phyloP scores from a whole-genome alignment of 2,329 filamentous ascomycete genomes.

The Colletotrichum tamarilloi region DNA sequence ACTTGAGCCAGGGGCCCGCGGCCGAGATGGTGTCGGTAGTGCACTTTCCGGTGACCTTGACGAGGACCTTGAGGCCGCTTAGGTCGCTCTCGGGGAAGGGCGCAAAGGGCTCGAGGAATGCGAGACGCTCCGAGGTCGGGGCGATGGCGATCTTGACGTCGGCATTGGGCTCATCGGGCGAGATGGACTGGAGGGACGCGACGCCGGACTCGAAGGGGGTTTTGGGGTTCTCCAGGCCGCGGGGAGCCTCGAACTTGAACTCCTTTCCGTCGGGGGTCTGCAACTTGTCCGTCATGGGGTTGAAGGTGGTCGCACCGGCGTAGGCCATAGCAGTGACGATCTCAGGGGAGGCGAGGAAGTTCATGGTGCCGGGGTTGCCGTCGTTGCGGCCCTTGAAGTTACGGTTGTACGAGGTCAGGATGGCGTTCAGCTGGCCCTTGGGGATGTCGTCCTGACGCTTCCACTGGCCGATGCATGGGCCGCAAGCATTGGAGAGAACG shows the following conservation, averaged over 20 bases:
- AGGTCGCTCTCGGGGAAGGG: constrained; percentile 85
- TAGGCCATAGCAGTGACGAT: constrained; percentile 97
- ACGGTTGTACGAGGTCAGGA: constrained; percentile 97
- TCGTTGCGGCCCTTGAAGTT: constrained; percentile 98
- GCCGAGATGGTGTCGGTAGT: constrained; percentile 99
- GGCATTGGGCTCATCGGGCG: constrained; percentile 68
- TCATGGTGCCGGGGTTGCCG: constrained; percentile 96
- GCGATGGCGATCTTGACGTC: constrained; percentile 80
- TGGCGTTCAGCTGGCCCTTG: constrained; percentile 92
- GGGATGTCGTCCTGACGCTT: constrained; percentile 85
- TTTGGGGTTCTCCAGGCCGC: constrained; percentile 72
- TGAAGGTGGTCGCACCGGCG: constrained; percentile 92
- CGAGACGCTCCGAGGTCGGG: constrained; percentile 89
- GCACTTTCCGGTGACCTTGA: constrained; percentile 97
- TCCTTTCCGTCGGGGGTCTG: constrained; percentile 80
- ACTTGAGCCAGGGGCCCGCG: constrained; percentile 97
- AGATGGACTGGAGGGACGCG: constrained; percentile 77
- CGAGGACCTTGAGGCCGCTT: constrained; percentile 82
- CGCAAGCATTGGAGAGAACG: constrained; percentile 94
- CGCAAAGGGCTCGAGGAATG: constrained; percentile 89
- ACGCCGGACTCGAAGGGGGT: constrained; percentile 82
- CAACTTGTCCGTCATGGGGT: constrained; percentile 90
- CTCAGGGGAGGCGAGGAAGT: constrained; percentile 97
- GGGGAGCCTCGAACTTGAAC: constrained; percentile 87
- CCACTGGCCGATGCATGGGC: constrained; percentile 95